These are phyloP conservation scores for Gomphus sp. DNA, from an alignment of 1,284 basidiomycete genomes.

Conservation along the genomic window DNA sequence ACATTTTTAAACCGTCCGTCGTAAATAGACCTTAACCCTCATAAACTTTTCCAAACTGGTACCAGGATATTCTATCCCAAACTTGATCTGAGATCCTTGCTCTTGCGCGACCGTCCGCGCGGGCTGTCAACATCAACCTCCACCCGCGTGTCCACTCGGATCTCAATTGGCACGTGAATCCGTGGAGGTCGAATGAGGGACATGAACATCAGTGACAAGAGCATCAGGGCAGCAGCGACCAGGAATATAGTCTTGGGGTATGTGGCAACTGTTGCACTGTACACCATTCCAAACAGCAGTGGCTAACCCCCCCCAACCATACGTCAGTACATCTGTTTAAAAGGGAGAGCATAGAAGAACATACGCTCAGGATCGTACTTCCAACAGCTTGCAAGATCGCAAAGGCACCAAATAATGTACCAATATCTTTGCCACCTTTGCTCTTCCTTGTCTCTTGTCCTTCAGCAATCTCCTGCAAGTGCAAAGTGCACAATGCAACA, in stretches of 20 bases:
- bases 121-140: background rate
- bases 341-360: conserved; percentile 16
- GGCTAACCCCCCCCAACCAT: conserved; percentile 32
- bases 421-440: conserved; percentile 27
- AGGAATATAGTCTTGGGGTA: conserved; percentile 63
- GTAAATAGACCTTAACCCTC: too few relatives aligned
- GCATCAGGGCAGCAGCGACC: conserved; percentile 40
- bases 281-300: conserved; percentile 59
- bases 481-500: conserved; percentile 55
- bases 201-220: conserved; percentile 38
- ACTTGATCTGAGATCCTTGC: conserved; percentile 35
- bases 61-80: background rate
- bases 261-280: conserved; percentile 52
- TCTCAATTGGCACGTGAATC: conserved; percentile 24
- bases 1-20: too few relatives aligned
- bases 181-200: conserved; percentile 38
- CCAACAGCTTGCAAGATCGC: conserved; percentile 57
- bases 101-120: conserved; percentile 44
- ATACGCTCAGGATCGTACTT: conserved; percentile 59
- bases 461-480: conserved; percentile 29
- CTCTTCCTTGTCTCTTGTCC: conserved; percentile 15
- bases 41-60: background rate
- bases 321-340: conserved; percentile 1
- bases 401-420: conserved; percentile 59
- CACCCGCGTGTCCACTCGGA: conserved; percentile 7